A percentile compares a stretch with the other conserved stretches of the same genome.
Evolutionary conservation across 2,329 filamentous ascomycete species (phyloP).

Genomic region (Colletotrichum lini): DNA sequence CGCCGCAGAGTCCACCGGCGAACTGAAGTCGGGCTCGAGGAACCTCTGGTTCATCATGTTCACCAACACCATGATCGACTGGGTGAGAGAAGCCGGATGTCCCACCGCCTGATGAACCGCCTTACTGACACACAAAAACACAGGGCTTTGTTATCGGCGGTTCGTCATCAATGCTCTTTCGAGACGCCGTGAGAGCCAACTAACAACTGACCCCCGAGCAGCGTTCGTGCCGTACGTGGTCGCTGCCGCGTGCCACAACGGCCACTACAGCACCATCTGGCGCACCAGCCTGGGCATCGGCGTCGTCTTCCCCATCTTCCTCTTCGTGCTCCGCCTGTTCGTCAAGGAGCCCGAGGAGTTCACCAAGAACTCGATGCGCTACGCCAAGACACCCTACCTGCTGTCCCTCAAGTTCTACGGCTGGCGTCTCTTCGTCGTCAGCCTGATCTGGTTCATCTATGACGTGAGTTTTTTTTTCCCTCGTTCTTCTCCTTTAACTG

Average conservation of each 20-base stretch:
- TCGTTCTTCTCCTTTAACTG: neutral
- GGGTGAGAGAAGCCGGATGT: slow-evolving; percentile 42
- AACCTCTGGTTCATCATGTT: slow-evolving; percentile 94
- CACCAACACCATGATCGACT: slow-evolving; percentile 90
- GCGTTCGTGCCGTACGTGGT: slow-evolving; percentile 58
- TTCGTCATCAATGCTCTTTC: slow-evolving; percentile 52
- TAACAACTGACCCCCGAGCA: neutral
- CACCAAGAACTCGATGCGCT: slow-evolving; percentile 77
- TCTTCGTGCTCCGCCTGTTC: slow-evolving; percentile 80
- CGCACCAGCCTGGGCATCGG: slow-evolving; percentile 85
- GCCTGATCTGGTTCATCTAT: slow-evolving; percentile 88
- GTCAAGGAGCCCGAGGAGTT: slow-evolving; percentile 86
- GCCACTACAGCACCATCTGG: slow-evolving; percentile 83
- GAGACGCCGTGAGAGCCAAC: too few species aligned
- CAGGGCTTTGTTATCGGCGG: slow-evolving; percentile 84
- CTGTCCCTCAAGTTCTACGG: slow-evolving; percentile 79
- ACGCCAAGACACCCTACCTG: slow-evolving; percentile 68
- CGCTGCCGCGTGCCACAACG: slow-evolving; percentile 68
- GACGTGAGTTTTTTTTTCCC: slow-evolving; percentile 62
- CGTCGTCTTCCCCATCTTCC: slow-evolving; percentile 80
- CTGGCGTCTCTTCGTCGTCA: slow-evolving; percentile 77
- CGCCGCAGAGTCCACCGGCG: slow-evolving; percentile 86
- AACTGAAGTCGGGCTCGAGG: slow-evolving; percentile 84
- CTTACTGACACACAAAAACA: neutral
- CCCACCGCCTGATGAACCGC: slow-evolving; percentile 40